These are phyloP conservation scores for Aspergillus campestris DNA, from an alignment of 495 filamentous ascomycete genomes.

Conservation along the genomic window DNA sequence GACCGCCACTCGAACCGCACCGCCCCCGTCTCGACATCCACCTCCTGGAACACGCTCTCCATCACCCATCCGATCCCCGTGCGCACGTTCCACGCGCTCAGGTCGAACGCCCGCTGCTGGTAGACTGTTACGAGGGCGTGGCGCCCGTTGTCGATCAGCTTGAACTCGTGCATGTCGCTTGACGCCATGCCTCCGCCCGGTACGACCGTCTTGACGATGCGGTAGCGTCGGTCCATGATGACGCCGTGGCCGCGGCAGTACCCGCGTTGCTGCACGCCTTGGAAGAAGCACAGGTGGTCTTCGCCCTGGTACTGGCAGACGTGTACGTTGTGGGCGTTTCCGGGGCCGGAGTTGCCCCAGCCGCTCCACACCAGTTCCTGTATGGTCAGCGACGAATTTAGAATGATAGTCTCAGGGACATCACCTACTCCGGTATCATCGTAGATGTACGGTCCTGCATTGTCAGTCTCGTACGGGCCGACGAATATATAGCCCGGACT, in stretches of 20 bases:
- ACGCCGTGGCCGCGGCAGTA: slow-evolving; percentile 46
- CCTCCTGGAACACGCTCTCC: slow-evolving; percentile 43
- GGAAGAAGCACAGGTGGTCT: slow-evolving; percentile 46
- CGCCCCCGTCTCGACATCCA: slow-evolving; percentile 41
- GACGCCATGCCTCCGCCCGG: slow-evolving; percentile 39
- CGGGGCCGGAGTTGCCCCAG: slow-evolving; percentile 33
- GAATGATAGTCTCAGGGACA: neutral
- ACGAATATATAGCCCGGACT: slow-evolving; percentile 38
- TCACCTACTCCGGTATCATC: slow-evolving; percentile 35
- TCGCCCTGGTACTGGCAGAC: slow-evolving; percentile 39
- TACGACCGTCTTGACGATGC: slow-evolving; percentile 37
- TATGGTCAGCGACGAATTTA: slow-evolving; percentile 6
- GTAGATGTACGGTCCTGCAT: slow-evolving; percentile 38
- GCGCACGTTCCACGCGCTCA: slow-evolving; percentile 43
- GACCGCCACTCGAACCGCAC: slow-evolving; percentile 48
- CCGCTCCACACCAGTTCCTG: slow-evolving; percentile 42
- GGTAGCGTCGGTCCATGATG: slow-evolving; percentile 44
- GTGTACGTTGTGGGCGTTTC: slow-evolving; percentile 36
- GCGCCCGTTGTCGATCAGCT: slow-evolving; percentile 36
- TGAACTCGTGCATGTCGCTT: slow-evolving; percentile 46
- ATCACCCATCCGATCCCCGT: slow-evolving; percentile 41
- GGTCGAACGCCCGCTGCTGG: slow-evolving; percentile 45
- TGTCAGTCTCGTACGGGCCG: slow-evolving; percentile 32
- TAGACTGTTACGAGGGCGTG: slow-evolving; percentile 50
- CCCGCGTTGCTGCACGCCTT: slow-evolving; percentile 45